These are phyloP conservation scores for Chalciporus piperatus DNA, from an alignment of 768 basidiomycete species.

Conservation along the genomic window DNA sequence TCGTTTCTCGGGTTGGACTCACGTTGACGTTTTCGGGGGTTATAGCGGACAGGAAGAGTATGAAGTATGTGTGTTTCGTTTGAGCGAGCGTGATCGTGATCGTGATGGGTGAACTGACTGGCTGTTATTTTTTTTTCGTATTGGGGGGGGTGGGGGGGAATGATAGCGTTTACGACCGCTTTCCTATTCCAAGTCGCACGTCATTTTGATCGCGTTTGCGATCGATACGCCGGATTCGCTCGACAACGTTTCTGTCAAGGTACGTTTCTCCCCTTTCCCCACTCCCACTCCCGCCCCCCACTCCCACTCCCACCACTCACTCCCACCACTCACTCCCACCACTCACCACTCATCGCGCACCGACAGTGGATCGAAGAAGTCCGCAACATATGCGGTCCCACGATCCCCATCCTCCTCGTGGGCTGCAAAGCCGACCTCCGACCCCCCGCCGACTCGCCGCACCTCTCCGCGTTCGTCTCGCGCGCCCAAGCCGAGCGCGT, in stretches of 20 bases:
- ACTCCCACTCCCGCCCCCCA: conserved; percentile 4
- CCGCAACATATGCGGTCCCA: conserved; percentile 88
- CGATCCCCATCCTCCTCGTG: conserved; percentile 91
- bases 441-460: conserved; percentile 48
- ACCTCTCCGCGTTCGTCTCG: conserved; percentile 60
- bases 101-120: no score
- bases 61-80: conserved; percentile 53
- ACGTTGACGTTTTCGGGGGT: background rate
- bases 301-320: background rate
- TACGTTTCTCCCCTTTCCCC: no score
- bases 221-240: conserved; percentile 96
- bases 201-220: conserved; percentile 96
- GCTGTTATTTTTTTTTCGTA: no score
- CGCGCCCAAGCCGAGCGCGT: conserved; percentile 79
- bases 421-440: conserved; percentile 96
- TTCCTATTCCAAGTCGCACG: conserved; percentile 97
- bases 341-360: no score
- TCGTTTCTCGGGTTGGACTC: background rate
- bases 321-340: background rate
- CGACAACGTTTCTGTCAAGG: conserved; percentile 94
- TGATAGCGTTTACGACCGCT: conserved; percentile 85
- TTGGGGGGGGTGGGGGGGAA: no score
- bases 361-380: conserved; percentile 97
- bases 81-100: background rate
- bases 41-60: conserved; percentile 96